phyloP scores from a whole-genome alignment of 2,329 filamentous ascomycete species.

The Aureobasidium sp. region DNA sequence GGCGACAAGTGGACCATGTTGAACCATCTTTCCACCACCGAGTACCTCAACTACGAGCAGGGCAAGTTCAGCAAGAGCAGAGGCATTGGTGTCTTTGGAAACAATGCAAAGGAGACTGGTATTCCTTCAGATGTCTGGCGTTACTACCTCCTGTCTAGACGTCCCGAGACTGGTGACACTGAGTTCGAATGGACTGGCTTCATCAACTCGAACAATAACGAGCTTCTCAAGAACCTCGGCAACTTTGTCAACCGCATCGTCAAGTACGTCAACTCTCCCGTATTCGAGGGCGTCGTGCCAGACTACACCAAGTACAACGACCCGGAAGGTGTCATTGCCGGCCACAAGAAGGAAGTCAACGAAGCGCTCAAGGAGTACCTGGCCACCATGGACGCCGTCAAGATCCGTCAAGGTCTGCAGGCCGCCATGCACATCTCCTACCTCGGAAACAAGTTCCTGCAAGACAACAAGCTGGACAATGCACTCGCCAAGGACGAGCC shows the following conservation, averaged over 20 bases:
- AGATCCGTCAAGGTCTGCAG: slow-evolving; percentile 59
- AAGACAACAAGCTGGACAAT: slow-evolving; percentile 57
- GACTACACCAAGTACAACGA: slow-evolving; percentile 41
- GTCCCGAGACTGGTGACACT: slow-evolving; percentile 78
- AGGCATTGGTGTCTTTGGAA: slow-evolving; percentile 85
- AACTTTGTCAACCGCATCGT: slow-evolving; percentile 53
- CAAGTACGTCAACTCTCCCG: slow-evolving; percentile 65
- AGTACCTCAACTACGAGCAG: slow-evolving; percentile 81
- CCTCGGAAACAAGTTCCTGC: slow-evolving; percentile 52
- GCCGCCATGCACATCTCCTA: slow-evolving; percentile 62
- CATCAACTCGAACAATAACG: slow-evolving; percentile 79
- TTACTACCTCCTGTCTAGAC: slow-evolving; percentile 79
- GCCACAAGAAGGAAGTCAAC: slow-evolving; percentile 57
- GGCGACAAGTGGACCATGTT: slow-evolving; percentile 83
- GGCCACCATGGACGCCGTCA: slow-evolving; percentile 61
- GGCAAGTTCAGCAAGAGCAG: slow-evolving; percentile 92
- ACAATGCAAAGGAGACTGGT: slow-evolving; percentile 79
- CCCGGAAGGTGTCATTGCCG: slow-evolving; percentile 23
- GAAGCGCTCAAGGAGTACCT: slow-evolving; percentile 60
- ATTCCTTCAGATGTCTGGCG: slow-evolving; percentile 84
- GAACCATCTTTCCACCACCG: slow-evolving; percentile 80
- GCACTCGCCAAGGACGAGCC: slow-evolving; percentile 53
- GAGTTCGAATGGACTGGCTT: slow-evolving; percentile 88
- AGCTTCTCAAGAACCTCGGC: slow-evolving; percentile 69
- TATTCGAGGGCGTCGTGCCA: slow-evolving; percentile 61